A percentile compares a stretch with the other conserved stretches of the same genome.
phyloP scores from a whole-genome alignment of 1,139 yeast genomes.

The Casaregolazyma lundiana region DNA sequence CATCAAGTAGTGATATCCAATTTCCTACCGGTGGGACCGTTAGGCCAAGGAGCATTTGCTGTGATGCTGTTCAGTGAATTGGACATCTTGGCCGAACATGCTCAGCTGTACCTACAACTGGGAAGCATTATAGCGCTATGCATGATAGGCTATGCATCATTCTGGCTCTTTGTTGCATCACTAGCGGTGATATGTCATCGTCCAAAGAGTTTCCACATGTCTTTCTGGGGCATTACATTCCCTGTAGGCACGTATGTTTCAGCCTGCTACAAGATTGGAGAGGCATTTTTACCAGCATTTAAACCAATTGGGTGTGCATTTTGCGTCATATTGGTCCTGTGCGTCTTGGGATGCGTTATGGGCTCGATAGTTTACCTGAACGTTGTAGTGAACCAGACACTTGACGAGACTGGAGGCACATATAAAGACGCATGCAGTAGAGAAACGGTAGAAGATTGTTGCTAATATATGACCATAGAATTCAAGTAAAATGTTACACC shows the following conservation, averaged over 20 bases:
- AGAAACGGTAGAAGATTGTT: neutral
- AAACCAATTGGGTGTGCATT: constrained; percentile 59
- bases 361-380: constrained; percentile 3
- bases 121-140: constrained; percentile 38
- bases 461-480: neutral
- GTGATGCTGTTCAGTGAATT: constrained; percentile 46
- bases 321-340: constrained; percentile 42
- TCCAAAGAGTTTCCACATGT: constrained; percentile 46
- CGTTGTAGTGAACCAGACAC: constrained; percentile 9
- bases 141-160: constrained; percentile 57
- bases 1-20: constrained; percentile 45
- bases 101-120: neutral
- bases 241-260: constrained; percentile 82
- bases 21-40: constrained; percentile 61
- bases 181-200: constrained; percentile 32
- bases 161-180: constrained; percentile 53
- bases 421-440: neutral
- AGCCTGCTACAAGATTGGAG: constrained; percentile 50
- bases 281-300: constrained; percentile 49
- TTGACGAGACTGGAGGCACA: constrained; percentile 11
- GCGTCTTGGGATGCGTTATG: constrained; percentile 38
- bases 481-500: neutral
- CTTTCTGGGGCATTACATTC: constrained; percentile 87
- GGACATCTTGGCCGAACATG: constrained; percentile 4
- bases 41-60: constrained; percentile 80